Evolutionary conservation across 768 basidiomycete species (phyloP), one percentile per base, ranked within the genome.

Genomic region (Termitomyces sp.): DNA sequence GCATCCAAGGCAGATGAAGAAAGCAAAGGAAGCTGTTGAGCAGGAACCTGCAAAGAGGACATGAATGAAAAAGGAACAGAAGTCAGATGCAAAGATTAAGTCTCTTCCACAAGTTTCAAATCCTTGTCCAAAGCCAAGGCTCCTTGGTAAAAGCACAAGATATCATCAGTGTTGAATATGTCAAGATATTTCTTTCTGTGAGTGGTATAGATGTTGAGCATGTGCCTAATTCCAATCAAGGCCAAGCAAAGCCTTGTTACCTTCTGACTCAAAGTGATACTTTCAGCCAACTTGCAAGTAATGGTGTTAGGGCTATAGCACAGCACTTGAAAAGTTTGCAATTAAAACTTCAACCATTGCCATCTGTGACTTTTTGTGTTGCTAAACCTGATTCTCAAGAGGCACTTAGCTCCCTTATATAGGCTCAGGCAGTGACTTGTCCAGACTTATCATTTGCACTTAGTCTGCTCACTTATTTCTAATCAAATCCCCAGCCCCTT

Each of bases 111-210:
- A 56, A 17, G 60, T 57, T 40, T 58, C 51, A 9, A 43, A 41
- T 21, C 1, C 57, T 19, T 59, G 64, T 22, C 65, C 66, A 5
- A 64, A 51, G 56, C 70, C 70, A 21, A 60, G 62, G 40, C 68
- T 66, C 1, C 37, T 68, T 5, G 54, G 54, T n/a, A 28, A 28
- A 28, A 7, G 28, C 28, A 46, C 61, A 17, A 66, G 57, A n/a
- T 50, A 55, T 54, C 28, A 56, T 59, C 47, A 65, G 60, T 35
- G 14, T 61, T 19, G 12, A 58, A 34, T 28, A 57, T 43, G 34
- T 47, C 21, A 54, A 60, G 11, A 56, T 51, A n/a, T 12, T 34
- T 19, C 19, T n/a, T 41, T 45, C 37, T 44, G 41, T 12, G 40
- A 38, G 11, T 8, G 40, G 51, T 56, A 43, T 45, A 4, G 55